Evolutionary conservation across 164 flowering plant genomes (phyloP), one percentile per base, ranked within the genome.

Genomic region (Vitis labrusca): DNA sequence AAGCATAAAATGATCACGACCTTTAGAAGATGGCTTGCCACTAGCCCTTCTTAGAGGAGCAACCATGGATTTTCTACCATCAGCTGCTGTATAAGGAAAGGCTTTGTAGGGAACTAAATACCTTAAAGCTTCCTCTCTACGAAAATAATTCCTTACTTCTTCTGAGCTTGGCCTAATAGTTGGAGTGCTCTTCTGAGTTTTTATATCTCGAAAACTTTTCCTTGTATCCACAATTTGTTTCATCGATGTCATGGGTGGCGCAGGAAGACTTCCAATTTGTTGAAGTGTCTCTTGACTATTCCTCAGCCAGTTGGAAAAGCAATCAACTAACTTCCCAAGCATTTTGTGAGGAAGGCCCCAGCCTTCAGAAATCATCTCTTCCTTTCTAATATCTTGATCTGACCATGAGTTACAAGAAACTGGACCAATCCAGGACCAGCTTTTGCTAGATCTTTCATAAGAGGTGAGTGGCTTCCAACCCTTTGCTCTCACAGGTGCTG

Each of bases 251-350:
- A 81, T 49, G 49, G 98, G 99, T 6, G 99, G 98, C 5, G 85
- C 79, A 61, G 99, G 97, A 69, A 96, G 94, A 70, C 91, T 92
- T 69, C 98, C 98, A 32, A 96, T 85, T 73, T 88, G 93, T 76
- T 82, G 94, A 64, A 92, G 95, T n/a, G 97, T 92, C 74, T 93
- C 99, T 73, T 96, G 98, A 51, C 93, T 89, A 78, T 83, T 85
- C 79, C 94, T 96, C 66, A 96, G 87, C 99, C 99, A 96, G 79
- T 86, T 90, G 59, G 99, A 98, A 81, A 91, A 92, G 30, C 96
- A 81, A 79, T 96, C 99, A 68, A 93, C 99, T 81, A 96, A 79
- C 80, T 94, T 96, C 71, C 91, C 97, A 71, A 93, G 92, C 96
- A 90, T 89, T 78, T 92, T 93, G 65, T 91, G 92, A 58, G 98